These are phyloP conservation scores for Anisodus tanguticus DNA, from an alignment of 257 asterid species.

Conservation along the genomic window DNA sequence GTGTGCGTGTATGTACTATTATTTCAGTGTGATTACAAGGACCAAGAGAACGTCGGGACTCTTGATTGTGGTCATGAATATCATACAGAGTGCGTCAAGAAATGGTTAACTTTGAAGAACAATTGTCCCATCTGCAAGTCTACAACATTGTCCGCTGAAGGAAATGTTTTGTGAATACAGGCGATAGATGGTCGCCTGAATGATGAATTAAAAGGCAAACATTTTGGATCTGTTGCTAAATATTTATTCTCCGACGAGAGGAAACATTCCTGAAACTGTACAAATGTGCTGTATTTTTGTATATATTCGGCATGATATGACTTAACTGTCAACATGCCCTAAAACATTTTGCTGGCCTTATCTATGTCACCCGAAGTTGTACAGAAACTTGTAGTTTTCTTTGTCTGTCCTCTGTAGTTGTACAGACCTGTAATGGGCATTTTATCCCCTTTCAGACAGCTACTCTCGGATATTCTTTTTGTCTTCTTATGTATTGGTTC, in stretches of 20 bases:
- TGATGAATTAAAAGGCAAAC: slow-evolving; percentile 28
- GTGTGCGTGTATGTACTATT: background rate
- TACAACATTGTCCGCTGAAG: slow-evolving; percentile 52
- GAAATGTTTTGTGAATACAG: slow-evolving; percentile 41
- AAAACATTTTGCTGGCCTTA: slow-evolving; percentile 40
- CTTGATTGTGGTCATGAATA: slow-evolving; percentile 79
- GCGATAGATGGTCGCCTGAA: slow-evolving; percentile 20
- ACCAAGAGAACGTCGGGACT: slow-evolving; percentile 53
- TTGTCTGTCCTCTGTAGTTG: slow-evolving; percentile 41
- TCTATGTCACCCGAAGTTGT: slow-evolving; percentile 39
- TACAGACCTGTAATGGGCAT: slow-evolving; percentile 52
- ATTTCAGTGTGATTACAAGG: slow-evolving; percentile 61
- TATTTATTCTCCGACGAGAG: slow-evolving; percentile 47
- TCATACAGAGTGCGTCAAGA: slow-evolving; percentile 71
- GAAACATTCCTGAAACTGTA: slow-evolving; percentile 50
- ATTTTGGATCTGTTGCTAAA: slow-evolving; percentile 36
- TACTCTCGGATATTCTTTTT: slow-evolving; percentile 29
- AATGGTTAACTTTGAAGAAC: slow-evolving; percentile 76
- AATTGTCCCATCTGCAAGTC: slow-evolving; percentile 82
- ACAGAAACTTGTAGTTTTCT: background rate
- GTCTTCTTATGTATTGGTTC: slow-evolving; percentile 6
- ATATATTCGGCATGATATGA: slow-evolving; percentile 52
- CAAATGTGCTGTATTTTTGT: slow-evolving; percentile 63
- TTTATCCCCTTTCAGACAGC: slow-evolving; percentile 42
- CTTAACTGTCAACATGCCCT: slow-evolving; percentile 40